Base-by-base conservation (phyloP, 306 rosid species). In the Vigna angularis region DNA sequence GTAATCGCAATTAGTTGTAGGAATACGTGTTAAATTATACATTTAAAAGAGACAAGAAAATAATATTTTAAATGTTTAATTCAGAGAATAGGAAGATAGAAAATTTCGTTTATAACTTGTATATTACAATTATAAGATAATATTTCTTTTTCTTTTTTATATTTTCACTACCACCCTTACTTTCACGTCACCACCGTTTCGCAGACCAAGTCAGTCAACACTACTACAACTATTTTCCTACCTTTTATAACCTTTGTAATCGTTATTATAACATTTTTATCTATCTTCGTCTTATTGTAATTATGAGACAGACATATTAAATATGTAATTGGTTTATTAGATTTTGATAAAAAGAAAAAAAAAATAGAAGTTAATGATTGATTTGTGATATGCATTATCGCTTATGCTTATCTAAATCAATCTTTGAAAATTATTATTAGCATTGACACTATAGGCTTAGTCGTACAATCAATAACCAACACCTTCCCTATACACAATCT, bases 401-500 rank as follows among this genome's bases (percentile, higher is more conserved):
- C 10, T 26, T 4, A 50, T 22, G 40, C 66, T 72, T 51, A 79
- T 71, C 78, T 62, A 63, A 47, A 17, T 38, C 62, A n/a, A 16
- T 28, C 69, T 17, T 34, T 34, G 26, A 4, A 72, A 17, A 34
- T 30, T 30, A 52, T 71, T 1, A 52, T 32, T 66, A 12, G 7
- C 14, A 45, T 24, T 22, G 24, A 44, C 38, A 12, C 13, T 15
- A 26, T 70, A 30, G 9, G 28, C 7, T 58, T 18, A 68, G 24
- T 70, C 45, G 48, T 6, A n/a, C 24, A 49, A 4, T 15, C 64
- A 36, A n/a, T 6, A 45, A 34, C 44, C 16, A 50, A 69, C 2
- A 63, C 44, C 17, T 63, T 52, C 3, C 74, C 59, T 50, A 5
- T 20, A 53, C 83, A 68, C 34, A 67, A 72, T 72, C 42, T 53